A percentile compares a stretch with the other conserved stretches of the same genome.
Conservation (phyloP, 805 yeast species). For the Danielozyma ontarioensis region DNA sequence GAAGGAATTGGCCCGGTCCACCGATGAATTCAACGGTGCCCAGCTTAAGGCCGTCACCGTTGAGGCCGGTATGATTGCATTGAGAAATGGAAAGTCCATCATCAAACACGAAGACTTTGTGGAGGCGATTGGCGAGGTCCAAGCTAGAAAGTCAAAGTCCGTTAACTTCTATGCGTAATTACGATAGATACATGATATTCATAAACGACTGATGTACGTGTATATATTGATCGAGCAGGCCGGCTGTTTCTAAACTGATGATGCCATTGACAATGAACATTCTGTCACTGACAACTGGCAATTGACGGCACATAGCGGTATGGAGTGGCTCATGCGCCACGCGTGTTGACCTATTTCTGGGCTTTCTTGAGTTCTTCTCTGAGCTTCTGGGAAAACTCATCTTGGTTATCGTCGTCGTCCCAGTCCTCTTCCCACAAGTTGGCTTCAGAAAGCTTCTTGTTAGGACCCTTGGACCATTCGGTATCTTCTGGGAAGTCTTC, state of each 20-base stretch:
- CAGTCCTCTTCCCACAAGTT: constrained; percentile 94
- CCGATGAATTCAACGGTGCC: constrained; percentile 99
- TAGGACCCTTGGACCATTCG: constrained; percentile 63
- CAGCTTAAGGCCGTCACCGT: constrained; percentile 98
- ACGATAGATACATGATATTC: too few species aligned
- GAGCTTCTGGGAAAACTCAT: constrained; percentile 74
- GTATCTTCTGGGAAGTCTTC: constrained; percentile 92
- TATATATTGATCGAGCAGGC: too few species aligned
- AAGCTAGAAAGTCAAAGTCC: constrained; percentile 91
- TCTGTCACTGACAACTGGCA: too few species aligned
- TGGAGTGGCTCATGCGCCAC: too few species aligned
- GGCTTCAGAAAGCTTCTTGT: constrained; percentile 47
- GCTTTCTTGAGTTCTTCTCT: constrained; percentile 41
- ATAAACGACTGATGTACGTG: too few species aligned
- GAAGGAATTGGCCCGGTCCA: constrained; percentile 96
- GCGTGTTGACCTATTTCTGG: constrained; percentile 9
- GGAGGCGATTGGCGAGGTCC: constrained; percentile 97
- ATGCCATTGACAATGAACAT: too few species aligned
- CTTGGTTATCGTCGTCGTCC: constrained; percentile 94
- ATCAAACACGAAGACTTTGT: constrained; percentile 97
- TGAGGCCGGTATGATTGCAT: constrained; percentile 99
- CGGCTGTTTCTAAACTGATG: too few species aligned
- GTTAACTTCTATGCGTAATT: constrained; percentile 90
- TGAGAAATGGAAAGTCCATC: constrained; percentile 86
- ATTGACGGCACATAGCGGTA: too few species aligned